Conservation (phyloP, 2,329 filamentous ascomycete genomes). For the Cytospora chrysosperma region DNA sequence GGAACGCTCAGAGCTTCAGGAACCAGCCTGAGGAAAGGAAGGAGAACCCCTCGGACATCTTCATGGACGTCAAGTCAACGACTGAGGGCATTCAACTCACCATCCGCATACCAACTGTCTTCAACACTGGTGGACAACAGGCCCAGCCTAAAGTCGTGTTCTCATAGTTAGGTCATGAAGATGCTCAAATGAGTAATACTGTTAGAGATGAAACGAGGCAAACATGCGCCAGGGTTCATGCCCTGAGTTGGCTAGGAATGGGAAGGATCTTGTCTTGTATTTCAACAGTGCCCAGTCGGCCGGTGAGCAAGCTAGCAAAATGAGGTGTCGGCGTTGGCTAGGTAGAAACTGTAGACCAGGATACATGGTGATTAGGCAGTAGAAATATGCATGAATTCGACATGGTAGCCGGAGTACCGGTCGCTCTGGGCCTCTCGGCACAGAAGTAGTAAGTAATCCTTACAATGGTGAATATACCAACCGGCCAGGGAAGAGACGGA, state of each 20-base stretch:
- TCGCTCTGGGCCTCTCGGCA: neutral
- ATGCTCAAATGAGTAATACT: neutral
- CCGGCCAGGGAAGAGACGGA: neutral
- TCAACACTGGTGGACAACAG: constrained; percentile 39
- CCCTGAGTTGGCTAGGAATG: neutral
- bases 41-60: constrained; percentile 51
- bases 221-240: neutral
- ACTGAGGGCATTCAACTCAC: constrained; percentile 57
- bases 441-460: neutral
- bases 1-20: constrained; percentile 36
- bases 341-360: neutral
- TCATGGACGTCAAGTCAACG: constrained; percentile 57
- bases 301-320: neutral
- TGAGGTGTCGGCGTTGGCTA: neutral
- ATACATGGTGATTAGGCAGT: neutral
- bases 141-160: constrained; percentile 34
- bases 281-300: neutral
- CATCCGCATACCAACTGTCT: constrained; percentile 57
- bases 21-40: constrained; percentile 37
- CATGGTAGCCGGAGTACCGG: neutral
- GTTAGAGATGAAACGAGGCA: neutral
- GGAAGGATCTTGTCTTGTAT: neutral
- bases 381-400: neutral
- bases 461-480: neutral
- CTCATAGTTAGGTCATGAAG: constrained; percentile 24